phyloP scores from a whole-genome alignment of 2,329 filamentous ascomycete genomes.

The Hyphodiscus sp. region DNA sequence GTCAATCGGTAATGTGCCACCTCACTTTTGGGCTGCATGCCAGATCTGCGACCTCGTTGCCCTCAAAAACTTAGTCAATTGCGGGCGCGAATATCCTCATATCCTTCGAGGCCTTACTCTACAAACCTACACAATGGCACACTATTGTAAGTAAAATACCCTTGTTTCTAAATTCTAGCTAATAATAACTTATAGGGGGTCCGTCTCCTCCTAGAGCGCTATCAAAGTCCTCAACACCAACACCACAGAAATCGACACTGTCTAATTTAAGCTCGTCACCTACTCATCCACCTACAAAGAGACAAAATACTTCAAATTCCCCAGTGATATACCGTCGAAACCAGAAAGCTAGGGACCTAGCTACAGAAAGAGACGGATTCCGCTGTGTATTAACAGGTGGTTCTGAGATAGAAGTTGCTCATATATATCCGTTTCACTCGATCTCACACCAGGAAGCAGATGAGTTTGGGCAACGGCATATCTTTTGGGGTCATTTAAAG shows the following conservation, averaged over 20 bases:
- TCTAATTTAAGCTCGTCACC: conserved; percentile 4
- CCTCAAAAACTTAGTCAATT: neutral
- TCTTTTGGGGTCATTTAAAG: conserved; percentile 7
- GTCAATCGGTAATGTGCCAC: conserved; percentile 5
- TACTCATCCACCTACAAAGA: too few relatives aligned
- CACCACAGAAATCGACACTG: neutral
- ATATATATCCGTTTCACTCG: conserved; percentile 11
- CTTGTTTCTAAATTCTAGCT: neutral
- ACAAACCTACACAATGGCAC: conserved; percentile 2
- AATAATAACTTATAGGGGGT: conserved; percentile 1
- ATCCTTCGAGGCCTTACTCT: conserved; percentile 2
- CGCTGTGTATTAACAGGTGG: conserved; percentile 10
- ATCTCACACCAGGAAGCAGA: conserved; percentile 1
- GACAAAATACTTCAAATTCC: conserved; percentile 1
- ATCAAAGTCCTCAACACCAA: conserved; percentile 3
- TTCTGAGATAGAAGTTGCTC: conserved; percentile 7
- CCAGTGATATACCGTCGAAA: conserved; percentile 4
- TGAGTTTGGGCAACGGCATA: neutral
- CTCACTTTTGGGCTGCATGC: conserved; percentile 15
- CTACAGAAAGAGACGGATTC: conserved; percentile 10
- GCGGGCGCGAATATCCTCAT: neutral
- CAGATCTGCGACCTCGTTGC: too few relatives aligned
- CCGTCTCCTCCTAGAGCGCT: conserved; percentile 1
- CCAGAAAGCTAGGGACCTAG: conserved; percentile 4
- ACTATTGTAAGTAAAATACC: conserved; percentile 1